These are phyloP conservation scores for Tolypocladium pustulatum DNA, from an alignment of 2,329 filamentous ascomycete species.

Conservation along the genomic window DNA sequence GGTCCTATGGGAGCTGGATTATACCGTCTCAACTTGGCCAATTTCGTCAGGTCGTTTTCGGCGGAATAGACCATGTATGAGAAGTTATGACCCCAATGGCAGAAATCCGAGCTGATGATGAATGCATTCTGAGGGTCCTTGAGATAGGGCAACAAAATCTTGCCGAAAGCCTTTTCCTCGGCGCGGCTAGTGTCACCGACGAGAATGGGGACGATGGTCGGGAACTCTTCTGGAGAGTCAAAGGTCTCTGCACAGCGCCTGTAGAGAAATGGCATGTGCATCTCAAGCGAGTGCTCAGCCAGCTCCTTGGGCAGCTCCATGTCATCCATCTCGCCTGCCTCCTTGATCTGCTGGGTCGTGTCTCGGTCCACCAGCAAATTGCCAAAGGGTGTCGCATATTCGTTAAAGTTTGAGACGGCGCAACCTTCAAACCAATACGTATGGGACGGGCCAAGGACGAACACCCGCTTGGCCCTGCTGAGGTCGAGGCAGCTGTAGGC, in stretches of 20 bases:
- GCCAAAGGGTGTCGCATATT: slow-evolving; percentile 67
- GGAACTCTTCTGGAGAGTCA: slow-evolving; percentile 43
- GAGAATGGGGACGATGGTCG: slow-evolving; percentile 74
- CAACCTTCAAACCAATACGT: slow-evolving; percentile 70
- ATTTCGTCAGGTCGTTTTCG: slow-evolving; percentile 26
- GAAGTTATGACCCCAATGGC: slow-evolving; percentile 86
- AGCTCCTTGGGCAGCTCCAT: slow-evolving; percentile 63
- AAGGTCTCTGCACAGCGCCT: slow-evolving; percentile 53
- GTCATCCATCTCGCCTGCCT: slow-evolving; percentile 22
- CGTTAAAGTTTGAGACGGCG: slow-evolving; percentile 61
- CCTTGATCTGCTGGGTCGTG: slow-evolving; percentile 38
- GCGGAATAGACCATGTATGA: slow-evolving; percentile 64
- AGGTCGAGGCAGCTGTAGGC: slow-evolving; percentile 87
- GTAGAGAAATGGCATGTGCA: slow-evolving; percentile 92
- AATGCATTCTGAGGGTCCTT: slow-evolving; percentile 68
- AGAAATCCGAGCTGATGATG: slow-evolving; percentile 90
- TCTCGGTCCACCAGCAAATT: slow-evolving; percentile 53
- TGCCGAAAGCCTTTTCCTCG: slow-evolving; percentile 59
- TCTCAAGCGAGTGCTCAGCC: slow-evolving; percentile 86
- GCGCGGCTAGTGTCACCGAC: slow-evolving; percentile 59
- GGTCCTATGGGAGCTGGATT: slow-evolving; percentile 24
- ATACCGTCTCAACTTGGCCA: slow-evolving; percentile 24
- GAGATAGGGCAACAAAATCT: slow-evolving; percentile 67
- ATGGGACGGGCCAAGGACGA: slow-evolving; percentile 88
- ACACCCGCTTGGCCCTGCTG: slow-evolving; percentile 72